Evolutionary conservation across 2,329 filamentous ascomycete genomes (phyloP).

Genomic region (Botrytis medusae): DNA sequence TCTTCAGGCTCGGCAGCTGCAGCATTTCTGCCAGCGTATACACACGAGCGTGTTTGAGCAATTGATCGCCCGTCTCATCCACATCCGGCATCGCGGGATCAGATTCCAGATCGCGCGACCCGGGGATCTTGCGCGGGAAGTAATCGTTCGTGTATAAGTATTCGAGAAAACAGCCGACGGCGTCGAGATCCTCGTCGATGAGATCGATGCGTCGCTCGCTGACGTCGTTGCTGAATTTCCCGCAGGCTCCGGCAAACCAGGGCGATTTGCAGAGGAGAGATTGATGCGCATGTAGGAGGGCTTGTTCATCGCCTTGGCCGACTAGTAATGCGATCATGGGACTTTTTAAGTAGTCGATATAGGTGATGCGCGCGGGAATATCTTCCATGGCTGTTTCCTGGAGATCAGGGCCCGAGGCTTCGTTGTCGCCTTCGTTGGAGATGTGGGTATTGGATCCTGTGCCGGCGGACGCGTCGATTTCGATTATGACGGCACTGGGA

Average conservation of each 20-base stretch:
- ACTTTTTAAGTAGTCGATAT: conserved; percentile 63
- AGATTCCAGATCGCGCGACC: conserved; percentile 66
- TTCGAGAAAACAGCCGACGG: conserved; percentile 77
- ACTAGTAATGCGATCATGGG: conserved; percentile 69
- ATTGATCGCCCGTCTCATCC: conserved; percentile 77
- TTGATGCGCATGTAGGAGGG: conserved; percentile 76
- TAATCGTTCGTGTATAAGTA: conserved; percentile 86
- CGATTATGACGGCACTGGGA: conserved; percentile 31
- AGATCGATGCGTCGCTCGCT: conserved; percentile 70
- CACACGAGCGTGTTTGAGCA: conserved; percentile 84
- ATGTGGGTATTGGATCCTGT: background rate
- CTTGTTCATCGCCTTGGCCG: conserved; percentile 58
- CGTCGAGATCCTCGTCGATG: conserved; percentile 64
- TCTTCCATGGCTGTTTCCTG: conserved; percentile 31
- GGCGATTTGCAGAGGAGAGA: conserved; percentile 72
- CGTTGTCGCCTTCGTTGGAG: background rate
- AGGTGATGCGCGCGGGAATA: conserved; percentile 39
- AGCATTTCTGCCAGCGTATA: conserved; percentile 87
- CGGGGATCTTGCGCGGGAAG: conserved; percentile 68
- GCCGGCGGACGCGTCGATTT: conserved; percentile 29
- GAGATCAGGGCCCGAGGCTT: conserved; percentile 22
- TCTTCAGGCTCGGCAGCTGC: conserved; percentile 65
- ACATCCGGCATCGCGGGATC: conserved; percentile 64
- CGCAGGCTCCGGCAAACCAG: conserved; percentile 66
- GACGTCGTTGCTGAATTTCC: conserved; percentile 59